Conservation (phyloP, 2,329 filamentous ascomycete genomes). For the Pseudogymnoascus sp. region DNA sequence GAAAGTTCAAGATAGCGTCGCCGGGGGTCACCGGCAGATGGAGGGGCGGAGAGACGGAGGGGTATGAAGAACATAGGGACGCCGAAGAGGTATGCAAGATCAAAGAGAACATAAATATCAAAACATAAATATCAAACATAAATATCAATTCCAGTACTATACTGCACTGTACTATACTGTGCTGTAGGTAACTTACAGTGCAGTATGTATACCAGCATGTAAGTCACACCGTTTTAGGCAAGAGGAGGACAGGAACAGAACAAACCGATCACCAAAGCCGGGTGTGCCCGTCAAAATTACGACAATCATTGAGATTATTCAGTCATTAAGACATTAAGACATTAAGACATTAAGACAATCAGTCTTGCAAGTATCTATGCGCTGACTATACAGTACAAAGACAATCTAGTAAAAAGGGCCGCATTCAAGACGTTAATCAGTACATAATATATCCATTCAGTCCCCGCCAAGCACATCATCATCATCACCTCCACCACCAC, state of each 20-base stretch:
- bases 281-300: not conserved
- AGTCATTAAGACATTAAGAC: too few relatives aligned
- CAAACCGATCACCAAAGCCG: not conserved
- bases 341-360: too few relatives aligned
- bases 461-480: constrained; percentile 4
- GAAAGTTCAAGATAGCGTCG: not conserved
- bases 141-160: not conserved
- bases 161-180: too few relatives aligned
- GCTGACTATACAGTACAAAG: not conserved
- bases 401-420: too few relatives aligned
- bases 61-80: too few relatives aligned
- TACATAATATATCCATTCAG: not conserved
- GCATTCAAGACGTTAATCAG: not conserved
- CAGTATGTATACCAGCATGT: not conserved
- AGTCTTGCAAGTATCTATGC: not conserved
- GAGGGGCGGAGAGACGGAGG: too few relatives aligned
- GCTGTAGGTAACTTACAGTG: not conserved
- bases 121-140: too few relatives aligned
- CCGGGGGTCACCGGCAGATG: not conserved
- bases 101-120: too few relatives aligned
- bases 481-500: too few relatives aligned
- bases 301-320: not conserved
- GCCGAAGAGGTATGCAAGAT: not conserved
- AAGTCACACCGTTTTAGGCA: not conserved
- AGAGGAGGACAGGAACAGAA: not conserved